Evolutionary conservation across 371 early-diverging fungal genomes (phyloP).

Genomic region (Zopfochytrium polystomum): DNA sequence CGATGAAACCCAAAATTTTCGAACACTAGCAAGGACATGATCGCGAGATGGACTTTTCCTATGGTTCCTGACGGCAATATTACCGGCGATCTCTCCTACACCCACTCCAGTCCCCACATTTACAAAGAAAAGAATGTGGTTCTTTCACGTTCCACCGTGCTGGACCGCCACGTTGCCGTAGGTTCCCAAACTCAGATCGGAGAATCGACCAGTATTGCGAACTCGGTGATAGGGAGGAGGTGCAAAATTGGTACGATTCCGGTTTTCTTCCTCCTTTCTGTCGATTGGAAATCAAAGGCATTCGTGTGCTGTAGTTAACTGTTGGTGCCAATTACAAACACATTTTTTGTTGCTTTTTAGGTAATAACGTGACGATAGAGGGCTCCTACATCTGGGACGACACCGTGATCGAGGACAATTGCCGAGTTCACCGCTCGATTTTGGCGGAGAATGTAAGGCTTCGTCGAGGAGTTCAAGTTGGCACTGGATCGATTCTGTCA

Average conservation of each 20-base stretch:
- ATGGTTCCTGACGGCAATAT: constrained; percentile 87
- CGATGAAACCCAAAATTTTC: constrained; percentile 2
- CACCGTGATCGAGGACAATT: constrained; percentile 64
- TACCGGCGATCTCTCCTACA: constrained; percentile 63
- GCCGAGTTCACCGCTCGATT: constrained; percentile 64
- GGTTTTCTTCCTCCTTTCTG: not conserved
- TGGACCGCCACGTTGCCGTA: constrained; percentile 80
- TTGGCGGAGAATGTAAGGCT: constrained; percentile 70
- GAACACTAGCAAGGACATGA: constrained; percentile 82
- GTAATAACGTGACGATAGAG: constrained; percentile 67
- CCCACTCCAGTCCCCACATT: constrained; percentile 70
- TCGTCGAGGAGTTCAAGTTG: constrained; percentile 52
- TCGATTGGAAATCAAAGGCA: not conserved
- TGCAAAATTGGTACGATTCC: constrained; percentile 65
- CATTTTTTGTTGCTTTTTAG: too few species aligned
- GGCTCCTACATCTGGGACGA: constrained; percentile 84
- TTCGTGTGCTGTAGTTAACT: not conserved
- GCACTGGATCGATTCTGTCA: constrained; percentile 45
- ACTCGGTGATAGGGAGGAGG: constrained; percentile 80
- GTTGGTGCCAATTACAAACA: too few species aligned
- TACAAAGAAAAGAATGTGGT: constrained; percentile 80
- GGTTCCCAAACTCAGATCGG: constrained; percentile 76
- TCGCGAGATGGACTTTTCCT: constrained; percentile 90
- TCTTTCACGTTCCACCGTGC: constrained; percentile 66
- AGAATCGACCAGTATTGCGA: constrained; percentile 62